Evolutionary conservation across 805 yeast genomes (phyloP).

Genomic region (Suhomyces kilbournensis): DNA sequence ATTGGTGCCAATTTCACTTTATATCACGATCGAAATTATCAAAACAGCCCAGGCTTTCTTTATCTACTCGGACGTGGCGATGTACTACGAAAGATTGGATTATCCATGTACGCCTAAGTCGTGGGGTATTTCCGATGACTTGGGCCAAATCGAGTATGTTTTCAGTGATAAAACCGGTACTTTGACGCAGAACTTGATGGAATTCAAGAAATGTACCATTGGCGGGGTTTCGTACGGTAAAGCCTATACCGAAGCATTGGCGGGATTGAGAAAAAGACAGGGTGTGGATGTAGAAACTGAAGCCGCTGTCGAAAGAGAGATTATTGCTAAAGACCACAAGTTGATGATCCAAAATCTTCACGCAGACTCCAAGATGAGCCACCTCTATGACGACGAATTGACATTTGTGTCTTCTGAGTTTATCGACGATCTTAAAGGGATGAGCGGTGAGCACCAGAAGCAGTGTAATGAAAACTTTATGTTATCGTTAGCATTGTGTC

Average conservation of each 20-base stretch:
- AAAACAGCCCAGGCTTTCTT: constrained; percentile 75
- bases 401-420: constrained; percentile 69
- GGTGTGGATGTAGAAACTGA: constrained; percentile 61
- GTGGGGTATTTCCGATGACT: constrained; percentile 81
- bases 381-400: constrained; percentile 51
- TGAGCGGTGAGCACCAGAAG: constrained; percentile 49
- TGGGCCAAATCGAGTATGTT: constrained; percentile 79
- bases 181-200: constrained; percentile 79
- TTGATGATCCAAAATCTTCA: constrained; percentile 48
- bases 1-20: constrained; percentile 76
- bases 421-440: constrained; percentile 59
- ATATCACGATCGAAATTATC: constrained; percentile 75
- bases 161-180: constrained; percentile 87
- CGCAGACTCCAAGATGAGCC: constrained; percentile 7
- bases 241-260: constrained; percentile 76
- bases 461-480: constrained; percentile 68
- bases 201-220: constrained; percentile 72
- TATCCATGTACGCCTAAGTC: constrained; percentile 78
- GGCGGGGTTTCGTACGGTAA: constrained; percentile 66
- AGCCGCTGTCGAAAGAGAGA: constrained; percentile 35
- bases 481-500: constrained; percentile 75
- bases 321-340: constrained; percentile 41
- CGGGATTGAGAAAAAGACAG: constrained; percentile 63
- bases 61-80: constrained; percentile 64
- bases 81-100: constrained; percentile 68